Evolutionary conservation across 2,329 filamentous ascomycete species (phyloP).

Genomic region (Claviceps spartinae): DNA sequence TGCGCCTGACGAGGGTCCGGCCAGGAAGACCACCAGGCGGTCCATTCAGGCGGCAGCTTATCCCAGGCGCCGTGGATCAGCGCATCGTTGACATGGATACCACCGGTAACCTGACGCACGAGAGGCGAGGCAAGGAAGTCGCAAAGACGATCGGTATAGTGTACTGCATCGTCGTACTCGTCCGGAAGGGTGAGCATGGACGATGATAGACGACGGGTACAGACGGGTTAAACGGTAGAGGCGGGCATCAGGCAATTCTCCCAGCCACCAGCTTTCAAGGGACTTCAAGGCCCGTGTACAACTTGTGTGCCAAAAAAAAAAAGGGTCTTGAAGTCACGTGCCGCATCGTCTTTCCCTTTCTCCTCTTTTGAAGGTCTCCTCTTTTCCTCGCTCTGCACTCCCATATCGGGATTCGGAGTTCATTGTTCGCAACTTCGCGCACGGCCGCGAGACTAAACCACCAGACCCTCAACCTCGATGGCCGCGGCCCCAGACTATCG

Average conservation of each 20-base stretch:
- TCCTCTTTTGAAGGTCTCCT: neutral
- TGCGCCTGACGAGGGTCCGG: constrained; percentile 18
- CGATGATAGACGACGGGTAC: neutral
- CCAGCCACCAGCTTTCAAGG: neutral
- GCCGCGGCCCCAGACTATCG: neutral
- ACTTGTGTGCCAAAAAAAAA: no score
- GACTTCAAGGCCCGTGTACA: no score
- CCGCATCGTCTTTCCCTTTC: neutral
- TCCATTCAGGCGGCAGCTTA: constrained; percentile 17
- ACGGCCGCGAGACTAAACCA: neutral
- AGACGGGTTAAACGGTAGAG: neutral
- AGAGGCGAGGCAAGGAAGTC: constrained; percentile 15
- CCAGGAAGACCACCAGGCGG: constrained; percentile 15
- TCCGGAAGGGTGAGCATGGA: constrained; percentile 9
- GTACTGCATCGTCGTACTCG: constrained; percentile 7
- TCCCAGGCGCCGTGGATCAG: constrained; percentile 18
- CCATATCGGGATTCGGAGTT: no score
- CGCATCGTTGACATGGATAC: constrained; percentile 22
- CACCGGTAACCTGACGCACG: constrained; percentile 19
- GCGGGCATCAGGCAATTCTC: neutral
- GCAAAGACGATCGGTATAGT: constrained; percentile 12
- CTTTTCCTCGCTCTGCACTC: neutral
- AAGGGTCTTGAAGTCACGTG: no score
- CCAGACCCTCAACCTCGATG: neutral
- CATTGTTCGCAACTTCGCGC: neutral